phyloP scores from a whole-genome alignment of 441 rosid genomes.

The Manihot esculenta region DNA sequence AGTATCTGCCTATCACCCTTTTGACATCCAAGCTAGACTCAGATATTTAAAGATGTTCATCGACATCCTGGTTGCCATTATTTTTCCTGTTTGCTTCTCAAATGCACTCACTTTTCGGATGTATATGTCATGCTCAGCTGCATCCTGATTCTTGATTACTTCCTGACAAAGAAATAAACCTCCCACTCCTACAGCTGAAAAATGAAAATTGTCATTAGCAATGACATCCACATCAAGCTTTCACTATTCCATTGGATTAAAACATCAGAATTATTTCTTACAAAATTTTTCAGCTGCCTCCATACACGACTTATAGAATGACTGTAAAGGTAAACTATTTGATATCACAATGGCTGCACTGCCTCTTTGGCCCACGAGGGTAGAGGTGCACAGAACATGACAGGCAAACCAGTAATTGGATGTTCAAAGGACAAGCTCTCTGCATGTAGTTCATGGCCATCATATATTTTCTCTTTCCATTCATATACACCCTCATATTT shows the following conservation, averaged over 20 bases:
- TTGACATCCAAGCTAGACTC: neutral
- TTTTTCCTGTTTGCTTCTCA: neutral
- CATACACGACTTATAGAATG: slow-evolving; percentile 6
- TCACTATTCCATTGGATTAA: neutral
- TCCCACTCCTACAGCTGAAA: no score
- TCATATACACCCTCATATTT: slow-evolving; percentile 82
- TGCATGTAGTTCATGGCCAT: slow-evolving; percentile 82
- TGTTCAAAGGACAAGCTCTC: slow-evolving; percentile 80
- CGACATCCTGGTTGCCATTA: no score
- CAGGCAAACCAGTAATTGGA: slow-evolving; percentile 49
- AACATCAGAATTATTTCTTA: neutral
- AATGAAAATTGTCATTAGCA: neutral
- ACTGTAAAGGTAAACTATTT: neutral
- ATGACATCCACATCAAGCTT: neutral
- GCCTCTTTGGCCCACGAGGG: slow-evolving; percentile 60
- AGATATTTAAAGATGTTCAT: neutral
- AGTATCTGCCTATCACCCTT: no score
- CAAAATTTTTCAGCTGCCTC: neutral
- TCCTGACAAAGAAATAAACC: no score
- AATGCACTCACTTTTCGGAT: neutral
- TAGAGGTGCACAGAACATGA: slow-evolving; percentile 54
- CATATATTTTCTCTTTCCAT: slow-evolving; percentile 57
- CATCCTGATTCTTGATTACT: neutral
- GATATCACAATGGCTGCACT: slow-evolving; percentile 22
- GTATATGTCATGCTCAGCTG: neutral